Conservation (phyloP, 2,329 filamentous ascomycete species). For the Cercospora janseana region DNA sequence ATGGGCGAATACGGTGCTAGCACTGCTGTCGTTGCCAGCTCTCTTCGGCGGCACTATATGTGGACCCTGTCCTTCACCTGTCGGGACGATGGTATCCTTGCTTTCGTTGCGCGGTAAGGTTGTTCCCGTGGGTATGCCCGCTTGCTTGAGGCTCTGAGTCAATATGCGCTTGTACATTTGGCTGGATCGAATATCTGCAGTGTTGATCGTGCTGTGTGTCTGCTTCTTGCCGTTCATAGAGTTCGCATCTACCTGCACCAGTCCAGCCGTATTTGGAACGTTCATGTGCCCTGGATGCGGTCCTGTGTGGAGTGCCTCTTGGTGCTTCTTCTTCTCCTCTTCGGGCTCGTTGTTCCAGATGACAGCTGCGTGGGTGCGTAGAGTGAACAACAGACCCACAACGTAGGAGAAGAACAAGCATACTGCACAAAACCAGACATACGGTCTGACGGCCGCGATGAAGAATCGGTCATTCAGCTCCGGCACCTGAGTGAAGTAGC, state of each 20-base stretch:
- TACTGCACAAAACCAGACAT: constrained; percentile 82
- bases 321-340: constrained; percentile 47
- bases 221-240: constrained; percentile 17
- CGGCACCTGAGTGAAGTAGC: constrained; percentile 87
- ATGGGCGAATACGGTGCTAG: constrained; percentile 47
- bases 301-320: constrained; percentile 5
- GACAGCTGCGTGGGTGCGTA: constrained; percentile 90
- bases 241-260: constrained; percentile 18
- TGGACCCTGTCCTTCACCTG: constrained; percentile 51
- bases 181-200: constrained; percentile 76
- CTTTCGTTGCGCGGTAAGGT: constrained; percentile 33
- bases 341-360: constrained; percentile 84
- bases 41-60: constrained; percentile 75
- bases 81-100: constrained; percentile 18
- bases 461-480: constrained; percentile 86
- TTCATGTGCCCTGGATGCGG: constrained; percentile 22
- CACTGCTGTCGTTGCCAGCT: constrained; percentile 48
- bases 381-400: constrained; percentile 91
- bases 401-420: constrained; percentile 90
- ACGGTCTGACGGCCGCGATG: constrained; percentile 83
- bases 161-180: constrained; percentile 91
- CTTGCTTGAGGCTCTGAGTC: constrained; percentile 82
- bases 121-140: constrained; percentile 63
- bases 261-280: constrained; percentile 23
- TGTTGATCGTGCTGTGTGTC: constrained; percentile 28